Percentiles rank a stretch among this genome's conserved stretches.
These are phyloP conservation scores for Alternaria hordeiaustralica DNA, from an alignment of 2,329 filamentous ascomycete genomes.

Conservation along the genomic window DNA sequence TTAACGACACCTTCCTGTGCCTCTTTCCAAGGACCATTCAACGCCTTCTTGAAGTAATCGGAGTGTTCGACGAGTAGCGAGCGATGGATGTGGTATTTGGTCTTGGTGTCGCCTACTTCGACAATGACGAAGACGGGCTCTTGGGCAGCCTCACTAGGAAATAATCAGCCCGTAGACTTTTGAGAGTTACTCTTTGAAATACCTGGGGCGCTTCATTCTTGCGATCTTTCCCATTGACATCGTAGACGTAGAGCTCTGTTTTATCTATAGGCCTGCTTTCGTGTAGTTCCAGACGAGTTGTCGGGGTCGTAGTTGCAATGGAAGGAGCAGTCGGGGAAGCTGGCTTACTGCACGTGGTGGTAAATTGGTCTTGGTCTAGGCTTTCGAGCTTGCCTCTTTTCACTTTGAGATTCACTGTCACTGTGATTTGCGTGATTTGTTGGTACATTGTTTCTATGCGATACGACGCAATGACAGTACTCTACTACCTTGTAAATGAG, in stretches of 20 bases:
- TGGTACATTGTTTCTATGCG: neutral
- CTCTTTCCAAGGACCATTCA: constrained; percentile 20
- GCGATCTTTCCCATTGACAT: neutral
- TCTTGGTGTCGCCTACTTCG: constrained; percentile 7
- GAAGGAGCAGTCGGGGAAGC: neutral
- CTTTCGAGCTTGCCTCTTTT: neutral
- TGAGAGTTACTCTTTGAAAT: neutral
- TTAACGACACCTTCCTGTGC: constrained; percentile 10
- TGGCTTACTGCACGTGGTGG: neutral
- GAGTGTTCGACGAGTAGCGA: constrained; percentile 19
- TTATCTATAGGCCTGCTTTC: neutral
- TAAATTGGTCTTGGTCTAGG: neutral
- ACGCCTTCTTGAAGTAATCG: constrained; percentile 22
- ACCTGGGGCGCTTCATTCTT: neutral
- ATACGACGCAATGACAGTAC: neutral
- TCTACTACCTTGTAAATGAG: neutral
- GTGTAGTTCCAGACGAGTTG: neutral
- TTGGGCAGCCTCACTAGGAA: neutral
- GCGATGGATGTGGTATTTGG: constrained; percentile 17
- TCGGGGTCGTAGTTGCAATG: neutral
- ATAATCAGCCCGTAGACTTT: neutral
- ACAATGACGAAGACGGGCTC: neutral
- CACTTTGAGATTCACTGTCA: neutral
- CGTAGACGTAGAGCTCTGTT: neutral
- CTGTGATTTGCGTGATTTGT: neutral